Base-by-base conservation (phyloP, 2,329 filamentous ascomycete genomes). In the Calonectria ilicicola region DNA sequence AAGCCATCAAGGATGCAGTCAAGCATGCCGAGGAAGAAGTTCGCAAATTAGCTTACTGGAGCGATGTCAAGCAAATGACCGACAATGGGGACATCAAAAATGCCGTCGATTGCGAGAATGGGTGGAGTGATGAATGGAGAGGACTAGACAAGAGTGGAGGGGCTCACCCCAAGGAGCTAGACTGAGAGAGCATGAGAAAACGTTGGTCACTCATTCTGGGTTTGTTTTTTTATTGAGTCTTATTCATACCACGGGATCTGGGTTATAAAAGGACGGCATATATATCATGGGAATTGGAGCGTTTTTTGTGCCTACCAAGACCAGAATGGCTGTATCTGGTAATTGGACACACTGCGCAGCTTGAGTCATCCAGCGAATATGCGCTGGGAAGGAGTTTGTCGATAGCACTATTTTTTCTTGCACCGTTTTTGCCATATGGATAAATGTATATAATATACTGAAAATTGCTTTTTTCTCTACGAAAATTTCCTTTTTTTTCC, bases 31-130 rank as follows among this genome's bases (percentile, higher is more conserved):
- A 96, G 75, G 91, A 93, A 77, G 94, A 98, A 80, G 93, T 98
- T 63, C 92, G 92, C 70, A 92, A 90, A 72, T 86, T 98, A 8
- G 95, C 97, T 64, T 97, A 95, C 81, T 98, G 96, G 93, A 96
- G 93, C 80, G 94, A 98, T 80, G 91, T 95, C 74, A 94, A 92
- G 82, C 89, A 89, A 19, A 92, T 95, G 84, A 90, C 92, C 0
- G 87, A 88, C 74, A 84, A 83, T 14, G 89, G 89, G 38, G 85
- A 88, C 65, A 83, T 87, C 3, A 83, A 81, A 40, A 82, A 85
- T 21, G 88, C 86, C 2, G 85, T 87, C 2, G 86, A 87, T 32
- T 71, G 75, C 23, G 75, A 82, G 26, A 80, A 81, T 66, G 82
- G 80, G 51, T 82, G 82, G 73, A 82, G 85, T 62, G 80, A 84